Evolutionary conservation across 441 rosid species (phyloP), one percentile per base, ranked within the genome.

Genomic region (Corymbia citriodora): DNA sequence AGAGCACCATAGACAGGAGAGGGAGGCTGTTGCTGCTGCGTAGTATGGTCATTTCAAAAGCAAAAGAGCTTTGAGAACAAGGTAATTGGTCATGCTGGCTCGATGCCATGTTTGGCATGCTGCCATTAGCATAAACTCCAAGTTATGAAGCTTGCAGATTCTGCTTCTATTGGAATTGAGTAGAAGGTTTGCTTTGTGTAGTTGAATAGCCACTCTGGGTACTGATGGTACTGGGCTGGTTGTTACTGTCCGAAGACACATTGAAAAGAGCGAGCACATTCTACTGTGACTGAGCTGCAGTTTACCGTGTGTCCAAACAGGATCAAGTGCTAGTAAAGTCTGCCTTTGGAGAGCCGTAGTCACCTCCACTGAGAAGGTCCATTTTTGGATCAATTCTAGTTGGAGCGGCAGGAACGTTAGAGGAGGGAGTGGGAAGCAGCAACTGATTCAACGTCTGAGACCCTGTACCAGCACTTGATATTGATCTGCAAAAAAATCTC

Each of bases 351-450:
- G 96, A 95, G 93, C 91, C 90, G 92, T 90, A 96, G 90, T 95
- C 96, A 91, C 97, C 99, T 54, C 99, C 99, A 89, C 99, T 98
- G 93, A 98, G 96, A 83, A 98, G 96, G 92, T 98, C 99, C 91
- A 97, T 92, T 92, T 95, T 96, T 54, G 97, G 93, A 94, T 94
- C 93, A 89, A 92, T 94, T 72, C 93, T 89, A 48, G 93, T 90
- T 74, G 92, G 79, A 93, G 95, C 89, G 82, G 93, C 89, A 89
- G 96, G 59, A 90, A 97, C 96, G 91, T 95, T 96, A 89, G 95
- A 89, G 90, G 99, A 95, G 53, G 99, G 97, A 79, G 98, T 98
- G 82, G 99, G 96, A 90, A 97, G 98, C 74, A 94, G 90, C 90
- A 96, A 91, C 92, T 96, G 99, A 92, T 96, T 95, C 79, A 96